Percentiles rank a stretch among this genome's conserved stretches.
Evolutionary conservation across 345 rosid species (phyloP).

Genomic region (Nasturtium officinale): DNA sequence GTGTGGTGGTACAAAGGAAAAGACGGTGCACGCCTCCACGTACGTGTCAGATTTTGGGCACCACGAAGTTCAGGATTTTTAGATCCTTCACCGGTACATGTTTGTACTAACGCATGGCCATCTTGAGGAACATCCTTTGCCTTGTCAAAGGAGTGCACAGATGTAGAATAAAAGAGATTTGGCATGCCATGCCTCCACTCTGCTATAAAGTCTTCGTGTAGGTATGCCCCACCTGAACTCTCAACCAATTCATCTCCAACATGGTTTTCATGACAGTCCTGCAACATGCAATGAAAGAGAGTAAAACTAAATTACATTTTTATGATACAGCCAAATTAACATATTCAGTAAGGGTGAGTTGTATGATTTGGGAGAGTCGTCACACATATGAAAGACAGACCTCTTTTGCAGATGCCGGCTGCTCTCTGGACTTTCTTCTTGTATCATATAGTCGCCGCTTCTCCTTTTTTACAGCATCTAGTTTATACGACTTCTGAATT

Average conservation of each 20-base stretch:
- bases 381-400: constrained; percentile 43
- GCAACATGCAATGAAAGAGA: constrained; percentile 36
- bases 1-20: constrained; percentile 36
- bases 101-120: constrained; percentile 26
- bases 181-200: constrained; percentile 73
- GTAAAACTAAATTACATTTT: constrained; percentile 7
- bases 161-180: constrained; percentile 37
- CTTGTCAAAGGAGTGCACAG: constrained; percentile 39
- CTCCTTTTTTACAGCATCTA: constrained; percentile 70
- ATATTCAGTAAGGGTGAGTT: constrained; percentile 14
- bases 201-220: constrained; percentile 87
- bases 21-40: constrained; percentile 44
- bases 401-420: constrained; percentile 57
- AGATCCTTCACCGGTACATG: constrained; percentile 43
- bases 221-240: constrained; percentile 63
- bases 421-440: constrained; percentile 64
- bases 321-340: constrained; percentile 27
- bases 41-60: constrained; percentile 43
- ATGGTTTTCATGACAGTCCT: constrained; percentile 60
- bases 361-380: constrained; percentile 13
- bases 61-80: constrained; percentile 35
- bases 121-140: constrained; percentile 41
- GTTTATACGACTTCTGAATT: constrained; percentile 87
- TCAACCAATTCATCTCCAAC: constrained; percentile 63
- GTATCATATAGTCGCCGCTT: constrained; percentile 74